phyloP scores from a whole-genome alignment of 345 rosid genomes.

The Melaleuca alternifolia region DNA sequence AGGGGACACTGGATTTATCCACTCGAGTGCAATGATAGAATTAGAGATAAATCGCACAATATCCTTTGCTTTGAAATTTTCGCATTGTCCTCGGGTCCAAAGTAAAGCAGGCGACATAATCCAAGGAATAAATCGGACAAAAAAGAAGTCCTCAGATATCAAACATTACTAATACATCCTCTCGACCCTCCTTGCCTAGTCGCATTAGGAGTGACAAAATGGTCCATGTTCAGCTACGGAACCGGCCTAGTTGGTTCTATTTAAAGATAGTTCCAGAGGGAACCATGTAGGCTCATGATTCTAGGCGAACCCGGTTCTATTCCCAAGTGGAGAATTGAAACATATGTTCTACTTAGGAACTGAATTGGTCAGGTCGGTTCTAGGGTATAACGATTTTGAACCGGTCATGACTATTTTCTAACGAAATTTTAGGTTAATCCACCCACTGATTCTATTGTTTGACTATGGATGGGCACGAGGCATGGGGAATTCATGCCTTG shows the following conservation, averaged over 20 bases:
- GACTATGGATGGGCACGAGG: too few species aligned
- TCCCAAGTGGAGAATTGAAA: background rate
- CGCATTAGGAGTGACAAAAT: background rate
- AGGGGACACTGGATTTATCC: too few species aligned
- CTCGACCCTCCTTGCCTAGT: background rate
- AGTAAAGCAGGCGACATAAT: too few species aligned
- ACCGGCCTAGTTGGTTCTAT: background rate
- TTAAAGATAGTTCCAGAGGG: background rate
- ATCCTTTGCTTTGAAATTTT: too few species aligned
- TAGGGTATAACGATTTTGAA: background rate
- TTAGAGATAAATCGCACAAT: too few species aligned
- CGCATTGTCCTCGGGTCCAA: background rate
- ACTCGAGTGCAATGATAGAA: too few species aligned
- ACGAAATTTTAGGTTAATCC: background rate
- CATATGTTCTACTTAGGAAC: background rate
- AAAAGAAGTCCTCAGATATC: background rate
- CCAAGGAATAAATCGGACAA: background rate
- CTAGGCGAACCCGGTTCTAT: background rate
- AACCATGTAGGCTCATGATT: background rate
- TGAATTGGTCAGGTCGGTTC: background rate
- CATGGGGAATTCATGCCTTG: too few species aligned
- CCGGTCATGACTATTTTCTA: background rate
- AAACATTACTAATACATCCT: background rate
- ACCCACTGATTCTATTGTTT: too few species aligned
- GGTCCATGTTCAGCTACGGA: background rate